Conservation (phyloP, 208 protist genomes). For the Polymyxa betae region DNA sequence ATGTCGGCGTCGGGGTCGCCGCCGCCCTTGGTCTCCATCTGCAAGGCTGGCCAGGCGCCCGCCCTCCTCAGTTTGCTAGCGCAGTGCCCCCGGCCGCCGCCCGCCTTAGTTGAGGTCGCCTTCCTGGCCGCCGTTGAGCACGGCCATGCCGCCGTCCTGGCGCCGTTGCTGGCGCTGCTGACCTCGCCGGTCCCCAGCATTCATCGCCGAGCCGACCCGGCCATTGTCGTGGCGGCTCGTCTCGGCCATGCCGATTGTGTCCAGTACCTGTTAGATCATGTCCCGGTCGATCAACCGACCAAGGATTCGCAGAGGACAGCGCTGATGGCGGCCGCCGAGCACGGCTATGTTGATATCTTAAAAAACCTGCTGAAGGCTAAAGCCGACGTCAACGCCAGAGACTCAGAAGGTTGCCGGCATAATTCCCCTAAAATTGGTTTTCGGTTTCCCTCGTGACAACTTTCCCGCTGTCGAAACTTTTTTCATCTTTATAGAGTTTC, state of each 20-base stretch:
- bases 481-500: no score
- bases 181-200: neutral
- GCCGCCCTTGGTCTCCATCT: neutral
- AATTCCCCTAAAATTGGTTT: no score
- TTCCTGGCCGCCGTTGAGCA: conserved; percentile 25
- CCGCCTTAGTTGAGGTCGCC: neutral
- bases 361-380: neutral
- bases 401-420: conserved; percentile 10
- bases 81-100: neutral
- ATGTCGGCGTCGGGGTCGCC: neutral
- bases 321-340: neutral
- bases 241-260: neutral
- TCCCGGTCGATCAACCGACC: neutral
- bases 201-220: neutral
- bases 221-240: conserved; percentile 22
- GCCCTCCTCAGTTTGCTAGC: neutral
- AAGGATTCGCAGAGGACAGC: neutral
- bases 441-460: no score
- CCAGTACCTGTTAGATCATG: neutral
- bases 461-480: no score
- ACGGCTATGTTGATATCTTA: neutral
- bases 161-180: neutral
- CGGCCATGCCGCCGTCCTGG: neutral
- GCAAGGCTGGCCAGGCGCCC: neutral
- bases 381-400: neutral